Conservation (phyloP, 192 early-diverging fungal species). For the Coemansia sp. region DNA sequence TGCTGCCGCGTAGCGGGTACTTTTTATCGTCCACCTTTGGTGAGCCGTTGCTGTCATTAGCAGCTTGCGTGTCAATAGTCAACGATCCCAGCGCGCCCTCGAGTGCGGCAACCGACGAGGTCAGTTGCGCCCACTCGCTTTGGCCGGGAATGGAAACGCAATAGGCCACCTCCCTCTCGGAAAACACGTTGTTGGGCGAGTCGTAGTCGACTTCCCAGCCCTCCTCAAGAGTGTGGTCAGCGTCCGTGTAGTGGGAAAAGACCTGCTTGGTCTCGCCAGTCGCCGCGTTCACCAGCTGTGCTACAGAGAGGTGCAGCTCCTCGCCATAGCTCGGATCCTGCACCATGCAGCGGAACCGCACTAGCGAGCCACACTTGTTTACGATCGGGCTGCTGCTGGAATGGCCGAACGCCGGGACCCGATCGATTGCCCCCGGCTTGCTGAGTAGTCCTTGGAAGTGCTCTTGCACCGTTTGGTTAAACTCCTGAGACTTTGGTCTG, state of each 20-base stretch:
- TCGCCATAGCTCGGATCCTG: constrained; percentile 79
- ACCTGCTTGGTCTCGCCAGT: constrained; percentile 44
- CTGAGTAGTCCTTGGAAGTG: constrained; percentile 33
- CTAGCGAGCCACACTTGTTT: constrained; percentile 48
- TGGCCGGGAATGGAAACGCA: constrained; percentile 76
- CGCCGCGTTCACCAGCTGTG: constrained; percentile 26
- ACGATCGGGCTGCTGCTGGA: not conserved
- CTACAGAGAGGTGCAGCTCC: constrained; percentile 58
- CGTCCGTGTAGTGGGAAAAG: constrained; percentile 55
- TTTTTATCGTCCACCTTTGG: constrained; percentile 39
- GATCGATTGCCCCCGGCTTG: constrained; percentile 11
- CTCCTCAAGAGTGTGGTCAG: constrained; percentile 32
- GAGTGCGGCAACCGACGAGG: not conserved
- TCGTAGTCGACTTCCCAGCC: constrained; percentile 51
- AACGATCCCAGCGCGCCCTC: constrained; percentile 41
- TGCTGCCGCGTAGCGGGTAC: constrained; percentile 62
- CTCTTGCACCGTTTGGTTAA: constrained; percentile 25
- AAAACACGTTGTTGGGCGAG: constrained; percentile 51
- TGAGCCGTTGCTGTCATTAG: not conserved
- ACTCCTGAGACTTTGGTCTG: constrained; percentile 4
- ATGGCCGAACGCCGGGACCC: constrained; percentile 27
- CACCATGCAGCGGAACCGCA: constrained; percentile 81
- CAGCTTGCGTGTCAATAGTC: constrained; percentile 5
- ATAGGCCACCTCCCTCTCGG: constrained; percentile 68
- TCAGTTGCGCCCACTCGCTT: constrained; percentile 57